Conservation (phyloP, 768 basidiomycete genomes). For the Trametes coccinea region DNA sequence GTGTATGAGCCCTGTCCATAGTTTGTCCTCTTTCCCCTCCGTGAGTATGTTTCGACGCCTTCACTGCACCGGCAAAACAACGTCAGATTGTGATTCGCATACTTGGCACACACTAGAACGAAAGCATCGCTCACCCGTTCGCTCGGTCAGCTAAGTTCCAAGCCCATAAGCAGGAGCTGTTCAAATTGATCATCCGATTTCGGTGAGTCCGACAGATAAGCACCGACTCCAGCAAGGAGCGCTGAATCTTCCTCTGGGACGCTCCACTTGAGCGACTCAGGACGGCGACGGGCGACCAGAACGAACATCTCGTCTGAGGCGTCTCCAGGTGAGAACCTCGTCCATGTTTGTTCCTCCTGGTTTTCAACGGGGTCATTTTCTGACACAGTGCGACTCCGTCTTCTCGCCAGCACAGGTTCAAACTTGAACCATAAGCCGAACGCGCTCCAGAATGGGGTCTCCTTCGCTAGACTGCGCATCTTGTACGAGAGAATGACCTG, state of each 20-base stretch:
- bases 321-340: slow-evolving; percentile 28
- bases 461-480: slow-evolving; percentile 69
- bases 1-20: no score
- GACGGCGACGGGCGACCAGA: slow-evolving; percentile 59
- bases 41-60: no score
- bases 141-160: slow-evolving; percentile 19
- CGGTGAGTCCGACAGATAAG: slow-evolving; percentile 39
- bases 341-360: slow-evolving; percentile 18
- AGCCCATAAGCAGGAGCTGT: slow-evolving; percentile 50
- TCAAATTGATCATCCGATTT: slow-evolving; percentile 76
- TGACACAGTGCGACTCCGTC: background rate
- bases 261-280: slow-evolving; percentile 58
- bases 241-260: slow-evolving; percentile 54
- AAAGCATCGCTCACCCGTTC: background rate
- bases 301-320: slow-evolving; percentile 46
- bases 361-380: background rate
- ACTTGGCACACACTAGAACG: no score
- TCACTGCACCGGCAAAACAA: no score
- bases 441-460: slow-evolving; percentile 74
- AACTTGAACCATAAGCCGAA: slow-evolving; percentile 81
- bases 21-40: no score
- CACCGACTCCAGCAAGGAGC: slow-evolving; percentile 59
- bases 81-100: no score
- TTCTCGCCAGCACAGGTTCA: slow-evolving; percentile 44
- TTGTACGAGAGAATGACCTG: slow-evolving; percentile 73